Percentiles rank a stretch among this genome's conserved stretches.
phyloP scores from a whole-genome alignment of 2,329 filamentous ascomycete species.

The Trichoderma brevicompactum region DNA sequence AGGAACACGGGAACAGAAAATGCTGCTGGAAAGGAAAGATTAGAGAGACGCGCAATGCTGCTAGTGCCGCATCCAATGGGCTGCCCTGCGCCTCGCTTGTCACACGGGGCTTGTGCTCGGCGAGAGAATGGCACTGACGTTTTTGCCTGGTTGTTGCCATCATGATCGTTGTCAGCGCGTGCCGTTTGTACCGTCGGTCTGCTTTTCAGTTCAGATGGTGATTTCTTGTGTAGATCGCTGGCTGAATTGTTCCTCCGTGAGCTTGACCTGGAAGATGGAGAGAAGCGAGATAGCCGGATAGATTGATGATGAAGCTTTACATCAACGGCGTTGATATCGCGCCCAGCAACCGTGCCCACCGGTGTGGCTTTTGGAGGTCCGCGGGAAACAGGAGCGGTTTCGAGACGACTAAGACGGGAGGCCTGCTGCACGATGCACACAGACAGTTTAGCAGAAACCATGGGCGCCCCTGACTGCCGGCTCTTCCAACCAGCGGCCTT shows the following conservation, averaged over 20 bases:
- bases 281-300: background rate
- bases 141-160: background rate
- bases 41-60: slow-evolving; percentile 4
- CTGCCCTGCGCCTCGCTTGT: slow-evolving; percentile 23
- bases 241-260: background rate
- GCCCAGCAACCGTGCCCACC: background rate
- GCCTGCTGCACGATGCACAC: background rate
- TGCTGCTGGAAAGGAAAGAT: background rate
- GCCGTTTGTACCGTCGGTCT: slow-evolving; percentile 20
- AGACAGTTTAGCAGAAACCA: slow-evolving; percentile 7
- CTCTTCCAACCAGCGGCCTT: slow-evolving; percentile 8
- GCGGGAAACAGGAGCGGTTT: background rate
- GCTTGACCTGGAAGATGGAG: background rate
- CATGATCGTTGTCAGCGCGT: slow-evolving; percentile 3
- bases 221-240: background rate
- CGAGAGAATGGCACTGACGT: background rate
- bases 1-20: background rate
- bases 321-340: background rate
- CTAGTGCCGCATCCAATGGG: background rate
- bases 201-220: background rate
- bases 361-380: background rate
- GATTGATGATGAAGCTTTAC: background rate
- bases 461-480: background rate
- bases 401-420: slow-evolving; percentile 4
- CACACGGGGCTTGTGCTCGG: background rate